A percentile compares a stretch with the other conserved stretches of the same genome.
phyloP scores from a whole-genome alignment of 2,329 filamentous ascomycete genomes.

The Phoma sp. region DNA sequence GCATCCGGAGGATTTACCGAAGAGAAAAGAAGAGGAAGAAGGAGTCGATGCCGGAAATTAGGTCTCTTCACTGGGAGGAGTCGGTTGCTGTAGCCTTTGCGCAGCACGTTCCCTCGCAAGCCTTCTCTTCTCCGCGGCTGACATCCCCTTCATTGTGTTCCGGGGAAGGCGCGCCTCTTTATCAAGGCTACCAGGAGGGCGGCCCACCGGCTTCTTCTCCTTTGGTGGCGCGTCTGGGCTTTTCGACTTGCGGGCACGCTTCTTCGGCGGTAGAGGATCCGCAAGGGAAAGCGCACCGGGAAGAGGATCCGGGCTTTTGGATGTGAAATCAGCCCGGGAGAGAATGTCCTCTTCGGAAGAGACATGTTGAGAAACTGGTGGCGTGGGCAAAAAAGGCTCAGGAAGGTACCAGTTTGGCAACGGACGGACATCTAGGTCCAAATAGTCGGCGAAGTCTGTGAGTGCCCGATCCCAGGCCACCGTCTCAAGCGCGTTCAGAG shows the following conservation, averaged over 20 bases:
- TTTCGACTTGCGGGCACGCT: not conserved
- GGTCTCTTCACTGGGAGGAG: not conserved
- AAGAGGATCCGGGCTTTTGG: not conserved
- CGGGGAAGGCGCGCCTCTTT: not conserved
- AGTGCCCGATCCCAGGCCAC: too few relatives aligned
- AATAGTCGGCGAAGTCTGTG: not conserved
- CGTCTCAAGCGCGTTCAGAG: too few relatives aligned
- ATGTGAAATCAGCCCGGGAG: not conserved
- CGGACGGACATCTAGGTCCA: not conserved
- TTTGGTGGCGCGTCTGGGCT: not conserved
- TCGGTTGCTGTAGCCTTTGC: not conserved
- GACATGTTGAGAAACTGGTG: not conserved
- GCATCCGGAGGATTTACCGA: slow-evolving; percentile 40
- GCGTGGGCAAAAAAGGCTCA: not conserved
- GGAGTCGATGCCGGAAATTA: not conserved
- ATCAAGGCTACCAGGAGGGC: not conserved
- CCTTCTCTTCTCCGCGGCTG: not conserved
- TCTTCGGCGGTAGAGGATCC: not conserved
- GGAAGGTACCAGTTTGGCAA: too few relatives aligned
- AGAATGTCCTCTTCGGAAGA: not conserved
- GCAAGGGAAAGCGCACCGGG: not conserved
- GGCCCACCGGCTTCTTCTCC: not conserved
- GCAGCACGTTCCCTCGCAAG: not conserved
- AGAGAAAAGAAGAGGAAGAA: slow-evolving; percentile 20
- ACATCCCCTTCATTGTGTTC: not conserved